Conservation (phyloP, 768 basidiomycete species). For the Cyclocybe cylindracea region DNA sequence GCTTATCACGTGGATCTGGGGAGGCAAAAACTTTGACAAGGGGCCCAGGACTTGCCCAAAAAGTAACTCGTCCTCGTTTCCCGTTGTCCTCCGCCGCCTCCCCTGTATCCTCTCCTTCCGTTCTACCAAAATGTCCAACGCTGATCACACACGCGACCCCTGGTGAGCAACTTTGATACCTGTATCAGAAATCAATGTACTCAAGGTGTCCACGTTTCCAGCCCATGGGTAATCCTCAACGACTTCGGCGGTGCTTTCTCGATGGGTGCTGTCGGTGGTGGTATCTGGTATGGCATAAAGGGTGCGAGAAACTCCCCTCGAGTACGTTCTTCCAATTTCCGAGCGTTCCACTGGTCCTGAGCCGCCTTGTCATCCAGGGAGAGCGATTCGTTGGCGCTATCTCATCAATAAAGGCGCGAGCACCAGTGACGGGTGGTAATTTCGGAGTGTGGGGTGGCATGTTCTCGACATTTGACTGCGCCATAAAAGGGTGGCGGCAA, state of each 20-base stretch:
- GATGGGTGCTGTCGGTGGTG: constrained; percentile 97
- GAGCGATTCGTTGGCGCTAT: constrained; percentile 93
- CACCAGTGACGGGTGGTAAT: constrained; percentile 97
- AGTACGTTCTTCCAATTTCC: constrained; percentile 45
- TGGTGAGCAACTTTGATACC: constrained; percentile 13
- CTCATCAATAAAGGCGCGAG: constrained; percentile 96
- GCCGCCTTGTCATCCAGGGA: constrained; percentile 52
- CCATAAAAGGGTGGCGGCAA: constrained; percentile 94
- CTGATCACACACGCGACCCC: constrained; percentile 30
- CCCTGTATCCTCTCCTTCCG: constrained; percentile 6
- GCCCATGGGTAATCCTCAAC: constrained; percentile 98
- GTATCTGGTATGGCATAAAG: constrained; percentile 98
- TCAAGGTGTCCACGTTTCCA: constrained; percentile 30
- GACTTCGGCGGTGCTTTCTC: constrained; percentile 98
- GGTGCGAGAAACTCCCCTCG: constrained; percentile 95
- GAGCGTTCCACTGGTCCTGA: neutral
- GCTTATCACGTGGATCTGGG: constrained; percentile 25
- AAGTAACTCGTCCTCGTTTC: constrained; percentile 7
- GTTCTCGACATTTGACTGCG: constrained; percentile 99
- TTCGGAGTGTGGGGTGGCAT: constrained; percentile 97
- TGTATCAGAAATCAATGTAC: neutral
- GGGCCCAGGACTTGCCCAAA: constrained; percentile 24
- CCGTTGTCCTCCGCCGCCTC: constrained; percentile 6
- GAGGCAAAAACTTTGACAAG: constrained; percentile 21
- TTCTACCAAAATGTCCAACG: constrained; percentile 19